Percentiles rank a stretch among this genome's conserved stretches.
These are phyloP conservation scores for Paecilomyces sp. DNA, from an alignment of 2,329 filamentous ascomycete genomes.

Conservation along the genomic window DNA sequence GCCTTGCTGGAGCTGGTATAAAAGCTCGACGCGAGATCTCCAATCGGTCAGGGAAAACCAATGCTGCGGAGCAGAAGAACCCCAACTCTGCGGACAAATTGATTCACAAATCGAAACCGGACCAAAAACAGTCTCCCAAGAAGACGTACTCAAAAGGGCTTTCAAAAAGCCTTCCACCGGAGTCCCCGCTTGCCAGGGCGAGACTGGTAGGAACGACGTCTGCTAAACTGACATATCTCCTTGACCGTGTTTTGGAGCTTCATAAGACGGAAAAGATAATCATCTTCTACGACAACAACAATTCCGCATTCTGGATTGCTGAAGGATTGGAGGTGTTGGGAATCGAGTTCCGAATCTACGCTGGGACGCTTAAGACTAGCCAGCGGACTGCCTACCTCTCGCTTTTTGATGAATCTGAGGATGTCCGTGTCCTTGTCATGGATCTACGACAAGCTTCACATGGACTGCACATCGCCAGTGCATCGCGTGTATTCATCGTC, in stretches of 20 bases:
- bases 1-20: conserved; percentile 35
- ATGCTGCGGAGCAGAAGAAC: conserved; percentile 11
- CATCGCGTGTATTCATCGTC: conserved; percentile 81
- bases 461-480: conserved; percentile 75
- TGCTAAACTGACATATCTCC: conserved; percentile 77
- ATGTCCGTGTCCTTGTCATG: conserved; percentile 77
- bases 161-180: conserved; percentile 17
- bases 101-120: conserved; percentile 17
- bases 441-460: conserved; percentile 85
- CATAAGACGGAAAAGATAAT: conserved; percentile 75
- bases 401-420: conserved; percentile 63
- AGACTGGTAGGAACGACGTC: conserved; percentile 73
- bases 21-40: conserved; percentile 23
- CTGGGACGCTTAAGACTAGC: conserved; percentile 48
- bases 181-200: conserved; percentile 52
- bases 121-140: conserved; percentile 17
- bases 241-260: conserved; percentile 63
- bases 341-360: conserved; percentile 54
- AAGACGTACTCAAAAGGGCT: conserved; percentile 23
- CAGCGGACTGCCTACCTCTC: conserved; percentile 68
- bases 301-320: conserved; percentile 78
- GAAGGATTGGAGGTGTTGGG: conserved; percentile 69
- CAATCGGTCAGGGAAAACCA: conserved; percentile 11
- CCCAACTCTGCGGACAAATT: conserved; percentile 11
- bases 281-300: conserved; percentile 86